These are phyloP conservation scores for Luffa acutangula DNA, from an alignment of 306 rosid species.

Conservation along the genomic window DNA sequence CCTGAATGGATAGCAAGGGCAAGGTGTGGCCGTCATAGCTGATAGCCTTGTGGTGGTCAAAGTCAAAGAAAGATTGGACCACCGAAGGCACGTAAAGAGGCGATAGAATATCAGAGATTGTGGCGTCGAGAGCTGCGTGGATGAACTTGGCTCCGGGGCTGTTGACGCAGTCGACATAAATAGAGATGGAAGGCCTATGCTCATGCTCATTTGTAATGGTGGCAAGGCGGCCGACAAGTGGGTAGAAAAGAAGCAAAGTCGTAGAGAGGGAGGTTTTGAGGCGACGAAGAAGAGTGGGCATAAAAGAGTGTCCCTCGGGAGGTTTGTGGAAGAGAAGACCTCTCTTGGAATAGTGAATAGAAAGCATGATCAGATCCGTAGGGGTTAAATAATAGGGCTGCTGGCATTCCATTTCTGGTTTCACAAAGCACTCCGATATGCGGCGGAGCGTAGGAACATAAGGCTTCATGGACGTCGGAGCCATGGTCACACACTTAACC, in stretches of 20 bases:
- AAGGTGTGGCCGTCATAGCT: conserved; percentile 46
- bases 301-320: conserved; percentile 6
- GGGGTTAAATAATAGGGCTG: conserved; percentile 25
- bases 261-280: conserved; percentile 48
- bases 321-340: conserved; percentile 58
- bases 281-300: conserved; percentile 4
- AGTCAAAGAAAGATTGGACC: conserved; percentile 43
- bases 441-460: background rate
- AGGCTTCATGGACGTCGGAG: no score
- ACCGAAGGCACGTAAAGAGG: conserved; percentile 32
- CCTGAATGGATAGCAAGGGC: conserved; percentile 40
- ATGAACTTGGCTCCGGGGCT: conserved; percentile 15
- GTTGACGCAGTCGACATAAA: conserved; percentile 26
- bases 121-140: conserved; percentile 26
- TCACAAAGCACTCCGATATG: conserved; percentile 24
- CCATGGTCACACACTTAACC: no score
- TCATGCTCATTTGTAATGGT: conserved; percentile 17
- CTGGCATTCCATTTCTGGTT: conserved; percentile 14
- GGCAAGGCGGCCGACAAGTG: conserved; percentile 38
- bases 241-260: conserved; percentile 45
- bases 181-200: conserved; percentile 12
- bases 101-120: conserved; percentile 38
- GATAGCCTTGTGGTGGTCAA: conserved; percentile 19
- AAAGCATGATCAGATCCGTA: conserved; percentile 29
- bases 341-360: conserved; percentile 37